Conservation (phyloP, 2,329 filamentous ascomycete species). For the Penicillium sp. region DNA sequence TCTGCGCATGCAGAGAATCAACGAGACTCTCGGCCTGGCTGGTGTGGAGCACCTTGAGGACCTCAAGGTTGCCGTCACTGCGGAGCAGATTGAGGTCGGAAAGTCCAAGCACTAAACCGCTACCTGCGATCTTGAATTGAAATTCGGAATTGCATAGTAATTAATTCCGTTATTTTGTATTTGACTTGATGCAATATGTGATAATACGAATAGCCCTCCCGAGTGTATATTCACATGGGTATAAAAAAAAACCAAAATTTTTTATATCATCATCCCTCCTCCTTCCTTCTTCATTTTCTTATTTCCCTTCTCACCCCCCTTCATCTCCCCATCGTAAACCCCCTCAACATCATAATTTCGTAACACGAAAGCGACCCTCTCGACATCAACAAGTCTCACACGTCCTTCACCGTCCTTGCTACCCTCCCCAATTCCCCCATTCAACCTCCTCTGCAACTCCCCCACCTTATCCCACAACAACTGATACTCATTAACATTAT, state of each 20-base stretch:
- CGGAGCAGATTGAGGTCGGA: conserved; percentile 17
- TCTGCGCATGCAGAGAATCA: conserved; percentile 71
- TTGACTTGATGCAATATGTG: no score
- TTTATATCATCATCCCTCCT: no score
- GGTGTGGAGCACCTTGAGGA: conserved; percentile 27
- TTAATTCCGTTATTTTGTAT: no score
- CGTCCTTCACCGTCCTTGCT: neutral
- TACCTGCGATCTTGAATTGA: no score
- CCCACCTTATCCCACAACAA: conserved; percentile 30
- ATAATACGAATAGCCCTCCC: no score
- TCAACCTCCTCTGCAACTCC: conserved; percentile 24
- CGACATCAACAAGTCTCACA: neutral
- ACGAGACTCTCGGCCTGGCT: conserved; percentile 64
- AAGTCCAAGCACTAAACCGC: no score
- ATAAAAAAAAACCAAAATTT: no score
- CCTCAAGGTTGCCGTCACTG: conserved; percentile 22
- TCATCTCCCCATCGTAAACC: neutral
- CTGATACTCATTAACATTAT: conserved; percentile 41
- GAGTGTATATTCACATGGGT: no score
- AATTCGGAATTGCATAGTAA: no score
- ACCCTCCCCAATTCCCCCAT: conserved; percentile 1
- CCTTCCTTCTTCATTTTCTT: neutral
- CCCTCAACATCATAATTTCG: neutral
- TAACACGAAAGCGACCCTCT: neutral
- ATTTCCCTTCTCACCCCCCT: neutral